Percentiles rank a stretch among this genome's conserved stretches.
These are phyloP conservation scores for Helotiales sp. DNA, from an alignment of 2,329 filamentous ascomycete species.

Conservation along the genomic window DNA sequence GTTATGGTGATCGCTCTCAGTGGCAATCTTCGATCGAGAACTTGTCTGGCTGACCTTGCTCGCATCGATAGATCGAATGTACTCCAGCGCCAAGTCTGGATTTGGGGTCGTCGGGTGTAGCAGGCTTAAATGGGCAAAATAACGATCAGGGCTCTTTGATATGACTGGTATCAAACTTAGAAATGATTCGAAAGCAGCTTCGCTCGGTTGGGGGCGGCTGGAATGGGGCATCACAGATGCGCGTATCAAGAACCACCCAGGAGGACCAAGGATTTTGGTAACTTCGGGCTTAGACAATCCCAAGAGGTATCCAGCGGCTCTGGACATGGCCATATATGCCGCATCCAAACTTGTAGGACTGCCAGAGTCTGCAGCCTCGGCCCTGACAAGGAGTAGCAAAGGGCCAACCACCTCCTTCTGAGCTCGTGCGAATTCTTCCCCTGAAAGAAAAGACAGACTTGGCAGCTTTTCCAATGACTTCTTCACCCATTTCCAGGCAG, in stretches of 20 bases:
- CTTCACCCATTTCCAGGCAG: constrained; percentile 40
- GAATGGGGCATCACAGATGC: constrained; percentile 12
- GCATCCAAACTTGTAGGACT: constrained; percentile 24
- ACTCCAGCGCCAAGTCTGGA: constrained; percentile 31
- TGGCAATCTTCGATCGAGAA: not conserved
- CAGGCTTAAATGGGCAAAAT: constrained; percentile 31
- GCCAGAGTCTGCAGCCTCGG: constrained; percentile 16
- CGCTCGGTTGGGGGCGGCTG: constrained; percentile 16
- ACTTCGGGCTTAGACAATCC: constrained; percentile 14
- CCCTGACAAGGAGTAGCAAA: constrained; percentile 28
- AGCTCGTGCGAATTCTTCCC: constrained; percentile 9
- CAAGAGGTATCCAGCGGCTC: constrained; percentile 24
- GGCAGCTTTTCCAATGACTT: constrained; percentile 26
- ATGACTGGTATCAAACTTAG: constrained; percentile 26
- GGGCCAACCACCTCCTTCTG: constrained; percentile 19
- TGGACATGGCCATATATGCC: constrained; percentile 30
- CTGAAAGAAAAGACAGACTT: not conserved
- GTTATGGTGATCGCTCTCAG: not conserved
- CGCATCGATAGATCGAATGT: constrained; percentile 22
- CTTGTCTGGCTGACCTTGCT: not conserved
- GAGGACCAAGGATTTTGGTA: constrained; percentile 13
- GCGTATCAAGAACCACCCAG: constrained; percentile 22
- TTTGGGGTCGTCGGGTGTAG: constrained; percentile 37
- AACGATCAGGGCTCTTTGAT: constrained; percentile 2
- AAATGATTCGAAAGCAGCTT: constrained; percentile 34